Conservation (phyloP, 2,329 filamentous ascomycete genomes). For the Fusarium foetens region DNA sequence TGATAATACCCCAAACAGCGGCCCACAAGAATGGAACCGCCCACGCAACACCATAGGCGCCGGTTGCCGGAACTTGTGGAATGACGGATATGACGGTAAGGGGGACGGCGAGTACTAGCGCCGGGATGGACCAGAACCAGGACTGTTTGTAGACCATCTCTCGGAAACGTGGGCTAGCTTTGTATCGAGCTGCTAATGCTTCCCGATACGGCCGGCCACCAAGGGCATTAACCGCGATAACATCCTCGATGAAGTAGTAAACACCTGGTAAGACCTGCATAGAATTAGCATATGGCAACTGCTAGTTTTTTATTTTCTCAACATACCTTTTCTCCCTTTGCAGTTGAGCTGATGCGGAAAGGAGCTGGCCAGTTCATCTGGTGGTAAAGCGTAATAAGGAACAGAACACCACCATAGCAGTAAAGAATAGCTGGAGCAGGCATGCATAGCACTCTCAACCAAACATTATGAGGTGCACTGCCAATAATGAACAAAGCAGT, state of each 20-base stretch:
- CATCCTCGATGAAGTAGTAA: constrained; percentile 74
- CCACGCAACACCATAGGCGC: constrained; percentile 53
- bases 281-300: constrained; percentile 40
- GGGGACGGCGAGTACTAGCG: constrained; percentile 50
- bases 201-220: constrained; percentile 59
- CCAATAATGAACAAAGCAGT: constrained; percentile 62
- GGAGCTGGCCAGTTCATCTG: constrained; percentile 59
- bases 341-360: constrained; percentile 71
- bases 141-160: constrained; percentile 54
- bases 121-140: constrained; percentile 55
- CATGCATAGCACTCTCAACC: constrained; percentile 61
- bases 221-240: constrained; percentile 73
- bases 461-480: constrained; percentile 61
- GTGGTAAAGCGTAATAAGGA: constrained; percentile 50
- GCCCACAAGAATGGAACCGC: constrained; percentile 54
- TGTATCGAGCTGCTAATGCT: constrained; percentile 54
- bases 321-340: constrained; percentile 60
- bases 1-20: constrained; percentile 49
- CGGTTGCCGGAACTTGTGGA: constrained; percentile 49
- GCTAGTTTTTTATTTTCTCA: neutral
- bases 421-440: constrained; percentile 63
- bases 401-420: constrained; percentile 55
- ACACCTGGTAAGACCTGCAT: constrained; percentile 66
- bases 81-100: constrained; percentile 52
- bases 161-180: constrained; percentile 54